Base-by-base conservation (phyloP, 1,284 basidiomycete species). In the Puccinia horiana region DNA sequence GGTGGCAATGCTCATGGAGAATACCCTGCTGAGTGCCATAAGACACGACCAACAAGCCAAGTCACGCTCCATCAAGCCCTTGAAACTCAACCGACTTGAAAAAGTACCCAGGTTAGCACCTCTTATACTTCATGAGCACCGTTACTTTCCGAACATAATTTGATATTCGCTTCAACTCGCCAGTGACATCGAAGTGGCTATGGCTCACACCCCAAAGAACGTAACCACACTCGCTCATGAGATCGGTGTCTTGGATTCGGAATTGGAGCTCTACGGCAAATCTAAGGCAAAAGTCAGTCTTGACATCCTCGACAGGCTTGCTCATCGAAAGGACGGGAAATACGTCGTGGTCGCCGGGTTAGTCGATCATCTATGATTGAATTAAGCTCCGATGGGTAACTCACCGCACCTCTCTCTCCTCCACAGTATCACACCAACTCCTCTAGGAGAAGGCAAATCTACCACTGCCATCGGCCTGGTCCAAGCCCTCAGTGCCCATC, bases 241-340 rank as follows among this genome's bases (percentile, higher is more conserved):
- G 88, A 93, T 98, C 76, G 97, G 96, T 56, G 88, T 99, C 23
- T 90, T 92, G 73, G 89, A 92, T 0, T 91, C 93, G 85, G 96
- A 99, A 88, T 89, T 99, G 61, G 97, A 99, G 88, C 92, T 91
- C 85, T 98, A 98, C 86, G 96, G 97, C 75, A 92, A 92, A 86
- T 96, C 94, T 90, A 99, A 99, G 89, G 97, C 96, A 84, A 99
- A 99, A 89, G 93, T 99, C 83, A 93, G 96, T 87, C 91, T 99
- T 67, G 92, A 91, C 85, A 91, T 98, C 70, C 90, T 99, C 80
- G 91, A 98, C 67, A 91, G 96, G 72, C 89, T 99, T 82, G 89
- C 90, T 4, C 92, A 95, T 87, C 91, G 96, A 84, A 92, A 92
- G 87, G 91, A 99, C 87, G 96, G 94, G 82, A 99, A 98, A 89